Percentiles rank a stretch among this genome's conserved stretches.
Conservation (phyloP, 768 basidiomycete genomes). For the Mycena haematopus region DNA sequence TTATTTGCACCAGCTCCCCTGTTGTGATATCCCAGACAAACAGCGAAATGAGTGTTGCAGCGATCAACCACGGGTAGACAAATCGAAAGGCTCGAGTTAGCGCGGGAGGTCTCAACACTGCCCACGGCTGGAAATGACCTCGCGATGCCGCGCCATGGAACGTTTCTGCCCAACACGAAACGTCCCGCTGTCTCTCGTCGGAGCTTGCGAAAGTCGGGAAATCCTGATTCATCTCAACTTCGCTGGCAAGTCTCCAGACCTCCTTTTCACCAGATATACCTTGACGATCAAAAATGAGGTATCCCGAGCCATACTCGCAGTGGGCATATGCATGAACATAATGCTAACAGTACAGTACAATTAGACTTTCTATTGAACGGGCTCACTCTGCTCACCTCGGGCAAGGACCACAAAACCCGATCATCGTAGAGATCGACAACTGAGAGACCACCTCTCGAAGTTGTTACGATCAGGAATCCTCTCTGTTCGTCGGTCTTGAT, state of each 20-base stretch:
- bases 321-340: conserved; percentile 68
- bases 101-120: conserved; percentile 55
- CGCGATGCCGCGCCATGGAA: conserved; percentile 29
- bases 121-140: conserved; percentile 71
- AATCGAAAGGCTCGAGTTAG: conserved; percentile 64
- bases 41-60: conserved; percentile 49
- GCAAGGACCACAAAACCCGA: conserved; percentile 66
- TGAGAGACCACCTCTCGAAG: conserved; percentile 56
- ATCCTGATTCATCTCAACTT: conserved; percentile 29
- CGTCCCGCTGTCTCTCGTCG: conserved; percentile 35
- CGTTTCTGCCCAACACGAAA: conserved; percentile 19
- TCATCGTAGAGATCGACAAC: conserved; percentile 63
- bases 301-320: conserved; percentile 76
- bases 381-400: conserved; percentile 46
- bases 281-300: conserved; percentile 69
- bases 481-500: conserved; percentile 77
- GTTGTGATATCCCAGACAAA: conserved; percentile 71
- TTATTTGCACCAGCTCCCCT: conserved; percentile 53
- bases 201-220: conserved; percentile 39
- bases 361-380: conserved; percentile 20
- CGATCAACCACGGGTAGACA: conserved; percentile 69
- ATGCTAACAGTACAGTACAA: conserved; percentile 38
- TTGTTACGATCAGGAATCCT: conserved; percentile 66
- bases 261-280: conserved; percentile 55
- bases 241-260: conserved; percentile 66